Conservation (phyloP, 2,329 filamentous ascomycete species). For the Alternaria ethzedia region DNA sequence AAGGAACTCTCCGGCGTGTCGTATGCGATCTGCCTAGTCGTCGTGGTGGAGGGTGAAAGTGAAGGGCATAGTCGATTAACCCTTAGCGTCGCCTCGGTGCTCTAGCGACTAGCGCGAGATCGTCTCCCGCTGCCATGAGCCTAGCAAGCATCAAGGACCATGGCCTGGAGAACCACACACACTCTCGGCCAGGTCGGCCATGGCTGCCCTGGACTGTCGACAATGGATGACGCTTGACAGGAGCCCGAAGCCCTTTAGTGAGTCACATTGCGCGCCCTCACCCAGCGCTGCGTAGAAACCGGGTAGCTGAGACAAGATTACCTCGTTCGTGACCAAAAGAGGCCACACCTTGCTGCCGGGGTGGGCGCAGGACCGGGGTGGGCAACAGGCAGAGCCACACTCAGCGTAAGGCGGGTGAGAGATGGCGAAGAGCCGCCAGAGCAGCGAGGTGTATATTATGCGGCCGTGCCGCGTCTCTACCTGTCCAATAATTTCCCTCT, state of each 20-base stretch:
- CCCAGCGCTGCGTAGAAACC: slow-evolving; percentile 3
- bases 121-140: slow-evolving; percentile 24
- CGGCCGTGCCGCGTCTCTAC: slow-evolving; percentile 17
- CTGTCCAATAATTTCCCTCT: slow-evolving; percentile 7
- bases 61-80: no score
- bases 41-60: slow-evolving; percentile 6
- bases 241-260: slow-evolving; percentile 21
- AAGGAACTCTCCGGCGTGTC: slow-evolving; percentile 1
- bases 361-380: slow-evolving; percentile 26
- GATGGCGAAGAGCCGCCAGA: slow-evolving; percentile 14
- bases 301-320: slow-evolving; percentile 25
- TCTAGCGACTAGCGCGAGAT: slow-evolving; percentile 21
- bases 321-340: slow-evolving; percentile 36
- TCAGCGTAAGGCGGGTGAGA: slow-evolving; percentile 16
- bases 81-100: slow-evolving; percentile 1
- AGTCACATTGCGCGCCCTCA: slow-evolving; percentile 38
- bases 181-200: slow-evolving; percentile 3
- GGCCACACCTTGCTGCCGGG: slow-evolving; percentile 35
- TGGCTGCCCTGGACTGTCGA: background rate
- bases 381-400: slow-evolving; percentile 17
- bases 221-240: slow-evolving; percentile 4
- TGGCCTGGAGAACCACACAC: slow-evolving; percentile 8
- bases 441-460: slow-evolving; percentile 21
- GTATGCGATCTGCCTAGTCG: background rate
- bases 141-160: background rate